These are phyloP conservation scores for Sclerospora graminicola DNA, from an alignment of 352 stramenopile species.

Conservation along the genomic window DNA sequence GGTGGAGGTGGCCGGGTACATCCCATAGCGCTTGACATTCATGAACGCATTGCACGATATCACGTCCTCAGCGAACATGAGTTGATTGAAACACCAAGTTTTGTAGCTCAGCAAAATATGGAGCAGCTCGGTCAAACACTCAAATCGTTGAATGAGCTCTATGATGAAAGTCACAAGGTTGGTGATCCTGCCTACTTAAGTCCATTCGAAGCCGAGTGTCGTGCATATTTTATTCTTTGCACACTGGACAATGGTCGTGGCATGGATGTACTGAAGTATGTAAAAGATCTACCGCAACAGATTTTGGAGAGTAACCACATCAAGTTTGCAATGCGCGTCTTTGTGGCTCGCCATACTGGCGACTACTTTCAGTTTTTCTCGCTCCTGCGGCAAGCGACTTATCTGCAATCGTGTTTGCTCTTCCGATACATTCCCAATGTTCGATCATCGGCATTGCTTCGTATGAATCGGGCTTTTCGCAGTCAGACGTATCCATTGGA, in stretches of 20 bases:
- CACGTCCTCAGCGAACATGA: constrained; percentile 93
- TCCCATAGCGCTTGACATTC: constrained; percentile 86
- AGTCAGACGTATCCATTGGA: constrained; percentile 57
- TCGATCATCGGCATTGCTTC: constrained; percentile 56
- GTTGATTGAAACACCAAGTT: constrained; percentile 73
- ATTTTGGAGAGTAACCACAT: constrained; percentile 63
- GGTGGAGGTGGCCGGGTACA: constrained; percentile 87
- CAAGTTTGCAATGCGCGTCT: constrained; percentile 82
- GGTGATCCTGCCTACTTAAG: constrained; percentile 47
- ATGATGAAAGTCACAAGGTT: constrained; percentile 72
- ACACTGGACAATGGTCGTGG: constrained; percentile 77
- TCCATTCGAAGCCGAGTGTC: constrained; percentile 79
- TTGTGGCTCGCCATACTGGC: constrained; percentile 75
- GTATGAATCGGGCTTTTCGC: constrained; percentile 71
- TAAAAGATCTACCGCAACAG: constrained; percentile 51
- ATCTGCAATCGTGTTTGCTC: constrained; percentile 74
- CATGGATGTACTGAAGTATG: constrained; percentile 80
- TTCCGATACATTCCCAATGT: constrained; percentile 76
- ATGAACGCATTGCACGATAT: constrained; percentile 93
- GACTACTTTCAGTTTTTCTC: constrained; percentile 82
- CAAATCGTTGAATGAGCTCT: constrained; percentile 82
- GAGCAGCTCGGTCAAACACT: constrained; percentile 83
- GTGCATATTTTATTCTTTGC: constrained; percentile 81
- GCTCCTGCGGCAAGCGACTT: constrained; percentile 61
- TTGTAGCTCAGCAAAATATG: constrained; percentile 86